Evolutionary conservation across 2,329 filamentous ascomycete species (phyloP), one percentile per base, ranked within the genome.

Genomic region (Raffaelea deltoideospora): DNA sequence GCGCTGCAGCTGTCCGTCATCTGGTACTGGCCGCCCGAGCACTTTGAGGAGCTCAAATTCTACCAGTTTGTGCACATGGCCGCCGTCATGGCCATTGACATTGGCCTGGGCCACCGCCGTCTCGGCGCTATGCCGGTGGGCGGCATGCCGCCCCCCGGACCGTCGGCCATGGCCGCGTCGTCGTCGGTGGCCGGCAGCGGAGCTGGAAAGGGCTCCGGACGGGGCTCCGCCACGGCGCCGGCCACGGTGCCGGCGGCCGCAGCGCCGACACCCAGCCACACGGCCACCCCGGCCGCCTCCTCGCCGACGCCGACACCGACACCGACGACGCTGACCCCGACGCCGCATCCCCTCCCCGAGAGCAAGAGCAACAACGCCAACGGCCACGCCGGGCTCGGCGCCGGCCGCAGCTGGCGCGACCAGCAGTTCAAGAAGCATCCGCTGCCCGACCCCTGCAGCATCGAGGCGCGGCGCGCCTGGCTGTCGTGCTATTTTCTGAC

Each of bases 11-110:
- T 93, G 4, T 66, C 74, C 7, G 74, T 78, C n/a, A 69, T 86
- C 17, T 93, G 85, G 82, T 92, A 93, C 53, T 76, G 76, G 53
- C 83, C 84, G 14, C 85, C 85, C 0, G 77, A 88, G 45, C 71
- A 81, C 47, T 82, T 82, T 41, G 83, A 92, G 49, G 80, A 90
- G 57, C 72, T 88, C 50, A 90, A 90, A 52, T 92, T 90, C 53
- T 93, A 90, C 58, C 82, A 88, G 59, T 69, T 90, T 45, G 75
- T 85, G 32, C 83, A 93, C 53, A 74, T 84, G 50, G 79, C 81
- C 3, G 78, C 78, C 33, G 70, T 84, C 47, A 83, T 93, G 76
- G 79, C 79, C 20, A 75, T 92, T 37, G 85, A 93, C 47, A 69
- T 93, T 24, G 85, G 85, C 1, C 69, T 93, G 7, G 81, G 60